Conservation (phyloP, 176 grass and related monocot species). For the Eremochloa ophiuroides region DNA sequence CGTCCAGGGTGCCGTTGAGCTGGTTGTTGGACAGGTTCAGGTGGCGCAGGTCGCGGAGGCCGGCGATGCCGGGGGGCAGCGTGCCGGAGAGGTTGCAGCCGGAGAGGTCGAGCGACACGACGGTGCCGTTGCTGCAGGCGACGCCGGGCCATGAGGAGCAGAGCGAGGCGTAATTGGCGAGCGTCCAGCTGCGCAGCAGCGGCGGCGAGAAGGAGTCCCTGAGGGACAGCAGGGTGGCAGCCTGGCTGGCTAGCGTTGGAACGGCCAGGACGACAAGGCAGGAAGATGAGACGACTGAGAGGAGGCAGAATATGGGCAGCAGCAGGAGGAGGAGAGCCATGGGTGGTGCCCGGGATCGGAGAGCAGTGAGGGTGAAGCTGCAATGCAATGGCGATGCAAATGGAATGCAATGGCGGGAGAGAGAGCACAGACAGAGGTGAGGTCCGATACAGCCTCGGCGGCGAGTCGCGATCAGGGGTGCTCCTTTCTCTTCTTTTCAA, state of each 20-base stretch:
- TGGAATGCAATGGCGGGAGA: no score
- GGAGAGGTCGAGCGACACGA: slow-evolving; percentile 61
- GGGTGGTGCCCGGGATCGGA: not conserved
- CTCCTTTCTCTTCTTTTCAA: slow-evolving; percentile 11
- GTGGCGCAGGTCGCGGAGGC: slow-evolving; percentile 28
- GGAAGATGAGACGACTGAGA: not conserved
- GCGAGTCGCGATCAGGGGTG: not conserved
- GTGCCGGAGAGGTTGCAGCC: slow-evolving; percentile 51
- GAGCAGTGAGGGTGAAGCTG: not conserved
- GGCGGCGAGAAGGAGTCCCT: slow-evolving; percentile 44
- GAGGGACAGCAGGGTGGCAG: slow-evolving; percentile 42
- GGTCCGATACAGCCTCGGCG: no score
- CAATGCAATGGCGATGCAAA: no score
- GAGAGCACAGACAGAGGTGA: no score
- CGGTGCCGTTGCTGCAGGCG: slow-evolving; percentile 27
- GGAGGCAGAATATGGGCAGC: not conserved
- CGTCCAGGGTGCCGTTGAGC: slow-evolving; percentile 53
- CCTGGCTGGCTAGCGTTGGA: slow-evolving; percentile 22
- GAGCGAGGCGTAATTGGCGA: slow-evolving; percentile 35
- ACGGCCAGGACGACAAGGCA: not conserved
- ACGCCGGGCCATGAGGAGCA: slow-evolving; percentile 64
- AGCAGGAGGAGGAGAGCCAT: not conserved
- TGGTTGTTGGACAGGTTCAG: slow-evolving; percentile 87
- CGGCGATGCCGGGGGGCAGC: slow-evolving; percentile 34
- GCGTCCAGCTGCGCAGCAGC: slow-evolving; percentile 32